A percentile compares a stretch with the other conserved stretches of the same genome.
phyloP scores from a whole-genome alignment of 805 yeast genomes.

The Yueomyces sp. region DNA sequence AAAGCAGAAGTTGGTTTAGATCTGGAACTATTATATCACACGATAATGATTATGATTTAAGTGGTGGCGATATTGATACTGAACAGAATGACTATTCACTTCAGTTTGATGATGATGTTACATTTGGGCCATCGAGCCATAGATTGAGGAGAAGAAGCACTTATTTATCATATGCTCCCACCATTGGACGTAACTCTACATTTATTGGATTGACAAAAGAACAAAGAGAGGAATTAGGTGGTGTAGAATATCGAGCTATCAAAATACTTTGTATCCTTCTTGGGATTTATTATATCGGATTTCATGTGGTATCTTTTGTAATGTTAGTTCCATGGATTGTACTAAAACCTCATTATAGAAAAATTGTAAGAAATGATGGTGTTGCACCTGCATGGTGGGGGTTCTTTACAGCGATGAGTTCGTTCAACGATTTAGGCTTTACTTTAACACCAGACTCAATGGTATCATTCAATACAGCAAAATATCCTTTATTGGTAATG shows the following conservation, averaged over 20 bases:
- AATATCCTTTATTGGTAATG: conserved; percentile 49
- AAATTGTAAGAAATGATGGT: conserved; percentile 39
- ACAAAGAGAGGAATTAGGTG: conserved; percentile 92
- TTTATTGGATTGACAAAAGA: conserved; percentile 69
- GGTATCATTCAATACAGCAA: conserved; percentile 47
- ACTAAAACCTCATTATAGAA: conserved; percentile 28
- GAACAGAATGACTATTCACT: conserved; percentile 25
- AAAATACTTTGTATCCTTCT: conserved; percentile 61
- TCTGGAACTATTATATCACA: background rate
- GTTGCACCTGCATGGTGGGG: conserved; percentile 88
- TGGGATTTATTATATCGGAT: conserved; percentile 57
- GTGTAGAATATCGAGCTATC: conserved; percentile 88
- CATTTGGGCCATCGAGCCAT: conserved; percentile 3
- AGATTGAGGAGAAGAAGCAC: conserved; percentile 32
- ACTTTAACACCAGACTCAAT: conserved; percentile 76
- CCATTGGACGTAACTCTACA: conserved; percentile 85
- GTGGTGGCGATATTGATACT: background rate
- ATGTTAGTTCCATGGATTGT: conserved; percentile 53
- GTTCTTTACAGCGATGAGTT: conserved; percentile 63
- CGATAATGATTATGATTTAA: background rate
- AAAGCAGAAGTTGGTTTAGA: background rate
- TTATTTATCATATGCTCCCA: conserved; percentile 83
- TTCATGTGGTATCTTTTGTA: conserved; percentile 43
- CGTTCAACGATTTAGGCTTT: conserved; percentile 77
- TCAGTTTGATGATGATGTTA: conserved; percentile 12